Base-by-base conservation (phyloP, 1,139 yeast species). In the Diutina scorzettiae region DNA sequence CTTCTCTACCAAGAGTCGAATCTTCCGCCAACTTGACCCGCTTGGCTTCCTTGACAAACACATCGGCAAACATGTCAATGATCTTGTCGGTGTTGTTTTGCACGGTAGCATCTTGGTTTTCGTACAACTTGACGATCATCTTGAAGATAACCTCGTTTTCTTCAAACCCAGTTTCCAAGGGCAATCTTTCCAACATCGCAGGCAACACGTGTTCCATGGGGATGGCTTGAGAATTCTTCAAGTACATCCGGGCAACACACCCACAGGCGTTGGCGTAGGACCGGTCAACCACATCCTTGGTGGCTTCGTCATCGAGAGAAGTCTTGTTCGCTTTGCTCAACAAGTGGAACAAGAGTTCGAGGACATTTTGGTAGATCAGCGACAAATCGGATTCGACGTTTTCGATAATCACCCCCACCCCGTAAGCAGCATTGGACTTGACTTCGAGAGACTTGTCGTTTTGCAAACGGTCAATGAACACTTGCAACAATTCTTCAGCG, bases 191-290 rank as follows among this genome's bases (percentile, higher is more conserved):
- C 49, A 89, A 67, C 53, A 93, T 69, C 33, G 81, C 83, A 37
- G 87, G 86, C 43, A 91, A 60, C 29, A 91, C 83, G 51, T 80
- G 94, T 48, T 73, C 76, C 53, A 87, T 64, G 47, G 97, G 97
- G 50, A 91, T 79, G 40, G 81, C 73, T 43, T 66, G 66, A 54
- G 77, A 78, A 58, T 83, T 75, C 58, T 81, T 81, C 59, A 84
- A 67, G 18, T 85, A 74, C 85, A 91, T 73, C 64, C 98, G 80
- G 28, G 95, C 87, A 47, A 89, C 95, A 73, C 98, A 91, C 40
- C 99, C 99, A 61, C 94, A 83, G 6, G 96, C 95, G 60, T 91
- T 91, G 48, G 97, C 95, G 52, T 78, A 76, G 12, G 95, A 78
- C 63, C 96, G 76, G 62, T 82, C 79, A 50, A 85, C 76, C 47